A percentile compares a stretch with the other conserved stretches of the same genome.
These are phyloP conservation scores for Barnettozyma siamensis DNA, from an alignment of 805 yeast species.

Conservation along the genomic window DNA sequence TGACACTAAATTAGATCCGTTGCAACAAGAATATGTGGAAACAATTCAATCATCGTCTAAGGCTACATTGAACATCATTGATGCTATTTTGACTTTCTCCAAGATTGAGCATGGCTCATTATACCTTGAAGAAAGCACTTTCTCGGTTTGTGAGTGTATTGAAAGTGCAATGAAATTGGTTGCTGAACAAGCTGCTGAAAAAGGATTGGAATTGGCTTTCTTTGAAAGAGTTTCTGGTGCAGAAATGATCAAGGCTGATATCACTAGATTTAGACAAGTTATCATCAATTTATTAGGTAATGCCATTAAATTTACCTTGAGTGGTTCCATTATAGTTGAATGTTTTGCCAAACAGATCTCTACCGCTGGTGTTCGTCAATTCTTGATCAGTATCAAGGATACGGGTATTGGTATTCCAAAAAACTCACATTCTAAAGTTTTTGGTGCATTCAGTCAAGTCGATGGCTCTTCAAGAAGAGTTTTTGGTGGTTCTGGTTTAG, in stretches of 20 bases:
- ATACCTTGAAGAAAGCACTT: slow-evolving; percentile 80
- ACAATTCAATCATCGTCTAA: slow-evolving; percentile 86
- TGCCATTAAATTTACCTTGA: slow-evolving; percentile 78
- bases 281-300: slow-evolving; percentile 79
- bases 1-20: slow-evolving; percentile 80
- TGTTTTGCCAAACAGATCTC: slow-evolving; percentile 42
- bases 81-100: slow-evolving; percentile 82
- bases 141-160: slow-evolving; percentile 75
- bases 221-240: slow-evolving; percentile 77
- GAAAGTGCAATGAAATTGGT: slow-evolving; percentile 82
- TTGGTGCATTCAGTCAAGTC: slow-evolving; percentile 86
- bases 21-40: slow-evolving; percentile 82
- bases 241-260: slow-evolving; percentile 76
- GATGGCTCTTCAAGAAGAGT: slow-evolving; percentile 89
- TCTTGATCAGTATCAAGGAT: slow-evolving; percentile 78
- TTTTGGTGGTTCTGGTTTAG: slow-evolving; percentile 88
- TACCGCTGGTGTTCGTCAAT: slow-evolving; percentile 33
- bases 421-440: slow-evolving; percentile 75
- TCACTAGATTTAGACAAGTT: slow-evolving; percentile 78
- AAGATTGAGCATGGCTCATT: slow-evolving; percentile 87
- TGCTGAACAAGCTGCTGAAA: slow-evolving; percentile 82
- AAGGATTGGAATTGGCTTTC: slow-evolving; percentile 69
- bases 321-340: slow-evolving; percentile 72
- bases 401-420: slow-evolving; percentile 85
- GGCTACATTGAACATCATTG: slow-evolving; percentile 76